A percentile compares a stretch with the other conserved stretches of the same genome.
These are phyloP conservation scores for Corchorus olitorius DNA, from an alignment of 345 rosid genomes.

Conservation along the genomic window DNA sequence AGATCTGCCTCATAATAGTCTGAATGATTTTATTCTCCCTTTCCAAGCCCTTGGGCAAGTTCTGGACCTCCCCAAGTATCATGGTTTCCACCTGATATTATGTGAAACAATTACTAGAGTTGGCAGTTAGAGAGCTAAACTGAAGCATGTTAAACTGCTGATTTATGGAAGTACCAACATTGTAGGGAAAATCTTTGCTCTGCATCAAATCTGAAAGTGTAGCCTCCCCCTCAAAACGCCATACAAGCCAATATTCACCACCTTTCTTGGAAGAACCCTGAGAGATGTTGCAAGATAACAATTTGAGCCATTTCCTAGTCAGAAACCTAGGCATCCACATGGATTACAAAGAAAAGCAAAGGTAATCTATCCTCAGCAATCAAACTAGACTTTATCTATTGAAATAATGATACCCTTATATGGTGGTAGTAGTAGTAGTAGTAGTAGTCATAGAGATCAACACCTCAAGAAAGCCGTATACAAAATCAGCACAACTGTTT, in stretches of 20 bases:
- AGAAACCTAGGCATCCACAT: not conserved
- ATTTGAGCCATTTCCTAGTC: slow-evolving; percentile 13
- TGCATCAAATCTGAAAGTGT: slow-evolving; percentile 80
- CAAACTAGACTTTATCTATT: slow-evolving; percentile 19
- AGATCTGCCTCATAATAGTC: slow-evolving; percentile 81
- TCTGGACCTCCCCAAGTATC: slow-evolving; percentile 77
- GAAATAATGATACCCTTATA: slow-evolving; percentile 32
- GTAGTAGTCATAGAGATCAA: slow-evolving; percentile 36
- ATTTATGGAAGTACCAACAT: slow-evolving; percentile 52
- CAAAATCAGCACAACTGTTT: slow-evolving; percentile 87
- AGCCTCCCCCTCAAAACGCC: slow-evolving; percentile 86
- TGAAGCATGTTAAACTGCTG: not conserved
- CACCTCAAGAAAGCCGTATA: slow-evolving; percentile 93
- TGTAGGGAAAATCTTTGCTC: slow-evolving; percentile 92
- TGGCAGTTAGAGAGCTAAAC: not conserved
- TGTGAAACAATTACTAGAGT: slow-evolving; percentile 3
- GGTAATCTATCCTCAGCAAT: not conserved
- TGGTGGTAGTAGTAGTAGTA: slow-evolving; percentile 35
- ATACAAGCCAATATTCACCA: slow-evolving; percentile 86
- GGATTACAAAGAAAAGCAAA: slow-evolving; percentile 3
- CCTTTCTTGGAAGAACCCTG: slow-evolving; percentile 84
- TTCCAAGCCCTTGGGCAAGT: slow-evolving; percentile 78
- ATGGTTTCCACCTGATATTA: slow-evolving; percentile 77
- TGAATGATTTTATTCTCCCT: slow-evolving; percentile 88
- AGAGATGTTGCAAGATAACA: slow-evolving; percentile 25